These are phyloP conservation scores for Lichina pygmaea DNA, from an alignment of 495 filamentous ascomycete genomes.

Conservation along the genomic window DNA sequence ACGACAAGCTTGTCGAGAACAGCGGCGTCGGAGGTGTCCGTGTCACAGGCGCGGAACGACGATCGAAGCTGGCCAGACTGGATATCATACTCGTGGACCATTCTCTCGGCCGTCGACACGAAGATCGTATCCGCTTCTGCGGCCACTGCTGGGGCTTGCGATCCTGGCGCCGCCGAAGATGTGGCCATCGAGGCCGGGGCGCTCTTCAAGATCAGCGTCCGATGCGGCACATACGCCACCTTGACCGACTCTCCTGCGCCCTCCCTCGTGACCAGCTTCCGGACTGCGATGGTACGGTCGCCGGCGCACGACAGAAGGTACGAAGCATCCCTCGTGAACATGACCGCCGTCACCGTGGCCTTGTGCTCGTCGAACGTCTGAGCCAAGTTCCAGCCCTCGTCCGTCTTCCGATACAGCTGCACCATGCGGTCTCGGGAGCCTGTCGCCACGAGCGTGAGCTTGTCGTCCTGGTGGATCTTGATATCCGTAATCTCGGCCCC, in stretches of 20 bases:
- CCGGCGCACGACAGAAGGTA: conserved; percentile 64
- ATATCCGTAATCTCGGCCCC: conserved; percentile 67
- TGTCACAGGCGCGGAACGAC: conserved; percentile 59
- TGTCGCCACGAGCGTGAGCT: conserved; percentile 37
- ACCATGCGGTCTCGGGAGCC: conserved; percentile 72
- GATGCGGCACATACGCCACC: conserved; percentile 48
- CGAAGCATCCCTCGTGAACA: conserved; percentile 35
- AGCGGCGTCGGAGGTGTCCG: conserved; percentile 51
- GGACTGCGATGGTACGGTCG: conserved; percentile 60
- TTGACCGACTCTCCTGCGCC: conserved; percentile 34
- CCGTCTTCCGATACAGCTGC: conserved; percentile 48
- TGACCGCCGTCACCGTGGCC: conserved; percentile 33
- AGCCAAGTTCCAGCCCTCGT: conserved; percentile 26
- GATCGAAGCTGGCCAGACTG: conserved; percentile 37
- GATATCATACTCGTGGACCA: conserved; percentile 50
- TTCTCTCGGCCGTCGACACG: conserved; percentile 63
- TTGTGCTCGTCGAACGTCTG: conserved; percentile 63
- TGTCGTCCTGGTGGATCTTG: conserved; percentile 27
- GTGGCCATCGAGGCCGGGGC: conserved; percentile 64
- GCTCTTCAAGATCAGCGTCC: conserved; percentile 55
- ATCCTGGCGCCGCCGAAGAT: conserved; percentile 6
- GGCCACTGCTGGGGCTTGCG: conserved; percentile 13
- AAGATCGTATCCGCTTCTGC: conserved; percentile 27
- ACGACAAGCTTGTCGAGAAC: conserved; percentile 51
- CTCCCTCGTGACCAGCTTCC: conserved; percentile 41